Base-by-base conservation (phyloP, 345 rosid genomes). In the Physaria fendleri region DNA sequence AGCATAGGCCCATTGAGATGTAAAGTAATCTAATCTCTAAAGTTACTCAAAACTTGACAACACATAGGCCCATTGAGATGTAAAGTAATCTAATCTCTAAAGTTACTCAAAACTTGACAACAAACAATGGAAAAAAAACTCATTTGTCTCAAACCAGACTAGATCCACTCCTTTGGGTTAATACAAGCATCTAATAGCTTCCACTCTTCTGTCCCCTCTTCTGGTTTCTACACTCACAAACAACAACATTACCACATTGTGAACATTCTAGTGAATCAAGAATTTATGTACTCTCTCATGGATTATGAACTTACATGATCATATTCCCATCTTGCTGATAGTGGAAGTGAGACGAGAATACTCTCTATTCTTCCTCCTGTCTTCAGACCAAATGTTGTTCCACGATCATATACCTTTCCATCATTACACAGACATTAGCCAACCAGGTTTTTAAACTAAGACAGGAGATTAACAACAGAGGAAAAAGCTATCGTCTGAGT, bases 331-430 rank as follows among this genome's bases (percentile, higher is more conserved):
- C 98, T 84, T 51, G 96, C 93, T 45, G 94, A 69, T 6, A 87
- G 78, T 2, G 99, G 99, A 56, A 93, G 87, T 62, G 97, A 93
- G 53, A 93, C 99, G 16, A 93, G 95, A 74, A 93, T 89, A 51
- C 99, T 93, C 80, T 93, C 97, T 48, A 93, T 93, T 57, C 97
- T 66, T 18, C 99, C 97, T 64, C 99, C 97, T 0, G 99, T 93
- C 79, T 89, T 93, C 72, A 93, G 71, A 53, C 99, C 99, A 74
- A 93, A 93, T 12, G 99, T 89, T 32, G 99, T 93, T 45, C 99
- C 99, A 7, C 97, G 83, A 67, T 93, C 99, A 63, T 93, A 93
- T 8, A 93, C 95, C 99, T 93, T 57, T 17, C 8, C 51, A 59
- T 5, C 17, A 35, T 41, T 39, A 44, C 32, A 53, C 12, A 60